Evolutionary conservation across 805 yeast species (phyloP).

Genomic region (Wickerhamiella australiensis): DNA sequence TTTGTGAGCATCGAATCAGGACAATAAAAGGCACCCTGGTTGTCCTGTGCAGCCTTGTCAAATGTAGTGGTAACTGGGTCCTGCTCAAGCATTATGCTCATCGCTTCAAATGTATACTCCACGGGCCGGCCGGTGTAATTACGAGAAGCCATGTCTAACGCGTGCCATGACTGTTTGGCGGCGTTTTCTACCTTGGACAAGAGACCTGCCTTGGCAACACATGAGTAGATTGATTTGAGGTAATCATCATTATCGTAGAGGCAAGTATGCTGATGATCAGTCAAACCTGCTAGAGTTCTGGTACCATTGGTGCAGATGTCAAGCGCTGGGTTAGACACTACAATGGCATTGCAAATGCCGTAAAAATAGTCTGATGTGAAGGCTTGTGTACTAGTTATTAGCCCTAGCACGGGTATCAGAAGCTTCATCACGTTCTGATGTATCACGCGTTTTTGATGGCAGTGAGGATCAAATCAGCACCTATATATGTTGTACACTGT

Average conservation of each 20-base stretch:
- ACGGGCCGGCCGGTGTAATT: constrained; percentile 3
- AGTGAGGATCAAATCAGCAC: background rate
- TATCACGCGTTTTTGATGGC: background rate
- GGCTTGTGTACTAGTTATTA: constrained; percentile 3
- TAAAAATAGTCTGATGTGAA: constrained; percentile 12
- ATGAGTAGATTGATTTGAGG: constrained; percentile 2
- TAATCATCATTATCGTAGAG: constrained; percentile 6
- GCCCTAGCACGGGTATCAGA: constrained; percentile 2
- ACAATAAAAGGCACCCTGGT: background rate
- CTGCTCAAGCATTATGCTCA: background rate
- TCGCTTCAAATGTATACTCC: background rate
- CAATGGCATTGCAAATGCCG: constrained; percentile 10
- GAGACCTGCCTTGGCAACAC: constrained; percentile 4
- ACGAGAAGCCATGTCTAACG: constrained; percentile 2
- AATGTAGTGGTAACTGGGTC: background rate
- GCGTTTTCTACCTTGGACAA: constrained; percentile 5
- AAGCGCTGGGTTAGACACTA: constrained; percentile 5
- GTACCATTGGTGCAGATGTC: constrained; percentile 6
- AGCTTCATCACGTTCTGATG: background rate
- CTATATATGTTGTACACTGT: background rate
- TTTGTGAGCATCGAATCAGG: background rate
- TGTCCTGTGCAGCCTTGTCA: background rate
- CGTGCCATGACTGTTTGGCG: constrained; percentile 9
- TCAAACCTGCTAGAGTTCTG: background rate
- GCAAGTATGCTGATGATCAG: constrained; percentile 1